Percentiles rank a stretch among this genome's conserved stretches.
Conservation (phyloP, 2,329 filamentous ascomycete species). For the Claviceps cyperi region DNA sequence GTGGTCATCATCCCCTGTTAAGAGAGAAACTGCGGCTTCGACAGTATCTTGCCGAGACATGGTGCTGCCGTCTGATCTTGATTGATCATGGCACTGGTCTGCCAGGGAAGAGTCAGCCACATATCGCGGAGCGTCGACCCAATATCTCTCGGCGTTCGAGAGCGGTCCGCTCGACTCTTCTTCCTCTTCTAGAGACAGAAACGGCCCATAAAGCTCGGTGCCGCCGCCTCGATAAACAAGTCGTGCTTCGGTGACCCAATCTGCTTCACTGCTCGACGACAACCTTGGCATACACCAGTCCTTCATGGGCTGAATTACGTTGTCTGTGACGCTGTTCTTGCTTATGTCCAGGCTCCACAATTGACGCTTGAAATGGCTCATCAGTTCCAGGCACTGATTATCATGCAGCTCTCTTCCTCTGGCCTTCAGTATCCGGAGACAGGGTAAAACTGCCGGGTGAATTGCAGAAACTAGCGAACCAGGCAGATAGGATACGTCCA, state of each 20-base stretch:
- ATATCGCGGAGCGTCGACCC: conserved; percentile 31
- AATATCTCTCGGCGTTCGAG: conserved; percentile 30
- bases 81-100: background rate
- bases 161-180: conserved; percentile 27
- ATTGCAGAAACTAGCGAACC: conserved; percentile 27
- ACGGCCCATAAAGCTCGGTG: conserved; percentile 23
- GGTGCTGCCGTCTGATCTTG: conserved; percentile 1
- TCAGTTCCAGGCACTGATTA: conserved; percentile 14
- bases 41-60: conserved; percentile 14
- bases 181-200: conserved; percentile 34
- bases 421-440: conserved; percentile 38
- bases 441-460: conserved; percentile 23
- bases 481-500: conserved; percentile 36
- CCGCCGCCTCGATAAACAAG: conserved; percentile 18
- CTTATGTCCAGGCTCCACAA: conserved; percentile 45
- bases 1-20: conserved; percentile 7
- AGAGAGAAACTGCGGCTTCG: conserved; percentile 13
- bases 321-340: conserved; percentile 37
- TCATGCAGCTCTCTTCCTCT: conserved; percentile 33
- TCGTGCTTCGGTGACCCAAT: conserved; percentile 32
- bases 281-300: conserved; percentile 18
- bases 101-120: background rate
- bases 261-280: conserved; percentile 20
- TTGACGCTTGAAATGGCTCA: conserved; percentile 20
- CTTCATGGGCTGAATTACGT: conserved; percentile 17